Evolutionary conservation across 75 land plant species (phyloP).

Genomic region (Larix kaempferi): DNA sequence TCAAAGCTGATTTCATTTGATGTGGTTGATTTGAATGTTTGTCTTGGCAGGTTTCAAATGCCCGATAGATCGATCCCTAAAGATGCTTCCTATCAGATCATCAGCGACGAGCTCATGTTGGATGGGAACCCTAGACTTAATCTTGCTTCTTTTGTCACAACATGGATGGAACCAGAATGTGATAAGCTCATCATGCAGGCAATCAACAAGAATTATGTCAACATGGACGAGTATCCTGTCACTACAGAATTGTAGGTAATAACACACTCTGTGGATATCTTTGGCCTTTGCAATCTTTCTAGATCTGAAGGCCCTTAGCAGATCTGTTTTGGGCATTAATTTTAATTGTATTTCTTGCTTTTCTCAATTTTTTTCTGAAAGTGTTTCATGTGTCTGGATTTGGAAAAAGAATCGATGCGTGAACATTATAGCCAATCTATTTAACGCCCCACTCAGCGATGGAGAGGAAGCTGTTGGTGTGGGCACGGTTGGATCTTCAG

Average conservation of each 20-base stretch:
- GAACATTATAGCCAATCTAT: constrained; percentile 65
- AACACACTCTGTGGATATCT: background rate
- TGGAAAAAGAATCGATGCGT: constrained; percentile 58
- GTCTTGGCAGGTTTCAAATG: constrained; percentile 29
- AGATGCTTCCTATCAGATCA: constrained; percentile 71
- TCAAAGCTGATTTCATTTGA: too few species aligned
- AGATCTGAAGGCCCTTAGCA: background rate
- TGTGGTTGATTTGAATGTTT: background rate
- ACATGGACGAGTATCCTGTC: constrained; percentile 75
- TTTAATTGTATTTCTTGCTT: too few species aligned
- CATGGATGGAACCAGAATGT: constrained; percentile 81
- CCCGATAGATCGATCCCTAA: constrained; percentile 57
- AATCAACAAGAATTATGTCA: constrained; percentile 68
- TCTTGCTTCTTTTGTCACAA: constrained; percentile 75
- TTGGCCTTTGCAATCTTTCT: too few species aligned
- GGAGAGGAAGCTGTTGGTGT: constrained; percentile 44
- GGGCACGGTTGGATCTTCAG: constrained; percentile 62
- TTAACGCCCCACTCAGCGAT: constrained; percentile 50
- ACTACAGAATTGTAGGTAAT: constrained; percentile 61
- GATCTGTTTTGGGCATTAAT: background rate
- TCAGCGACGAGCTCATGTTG: constrained; percentile 72
- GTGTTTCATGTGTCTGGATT: background rate
- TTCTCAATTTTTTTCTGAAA: too few species aligned
- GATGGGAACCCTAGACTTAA: constrained; percentile 80
- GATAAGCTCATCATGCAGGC: constrained; percentile 53